Evolutionary conservation across 371 early-diverging fungal genomes (phyloP).

Genomic region (Syncephalastrum sp.): DNA sequence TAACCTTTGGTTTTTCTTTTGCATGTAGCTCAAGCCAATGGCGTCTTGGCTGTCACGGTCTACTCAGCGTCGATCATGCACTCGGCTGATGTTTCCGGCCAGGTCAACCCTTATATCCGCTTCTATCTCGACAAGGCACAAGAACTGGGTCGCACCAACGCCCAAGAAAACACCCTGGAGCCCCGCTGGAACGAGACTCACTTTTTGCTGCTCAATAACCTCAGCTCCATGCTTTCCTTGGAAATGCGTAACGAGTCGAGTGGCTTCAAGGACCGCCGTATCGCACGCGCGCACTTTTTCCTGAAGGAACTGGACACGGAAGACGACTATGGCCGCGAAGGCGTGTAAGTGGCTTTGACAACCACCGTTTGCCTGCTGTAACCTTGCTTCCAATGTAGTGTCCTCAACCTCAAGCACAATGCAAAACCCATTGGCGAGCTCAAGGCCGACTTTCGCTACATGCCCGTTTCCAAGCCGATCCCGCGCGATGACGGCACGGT

Average conservation of each 20-base stretch:
- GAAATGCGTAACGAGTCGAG: constrained; percentile 36
- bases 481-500: constrained; percentile 41
- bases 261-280: constrained; percentile 34
- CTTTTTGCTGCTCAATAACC: constrained; percentile 55
- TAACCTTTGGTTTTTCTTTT: not conserved
- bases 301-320: constrained; percentile 54
- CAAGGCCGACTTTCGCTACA: constrained; percentile 56
- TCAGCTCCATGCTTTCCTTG: constrained; percentile 51
- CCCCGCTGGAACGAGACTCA: constrained; percentile 65
- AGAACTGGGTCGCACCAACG: constrained; percentile 66
- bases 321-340: constrained; percentile 37
- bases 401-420: constrained; percentile 39
- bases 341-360: constrained; percentile 24
- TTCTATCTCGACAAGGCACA: constrained; percentile 76
- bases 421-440: constrained; percentile 55
- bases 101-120: constrained; percentile 80
- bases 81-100: constrained; percentile 74
- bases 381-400: constrained; percentile 12
- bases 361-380: not conserved
- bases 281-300: constrained; percentile 53
- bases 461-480: constrained; percentile 59
- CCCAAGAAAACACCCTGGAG: constrained; percentile 55
- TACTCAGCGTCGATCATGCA: constrained; percentile 75
- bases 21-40: constrained; percentile 67
- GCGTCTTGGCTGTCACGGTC: constrained; percentile 81